Conservation (phyloP, 495 filamentous ascomycete species). For the Penicillium desertorum region DNA sequence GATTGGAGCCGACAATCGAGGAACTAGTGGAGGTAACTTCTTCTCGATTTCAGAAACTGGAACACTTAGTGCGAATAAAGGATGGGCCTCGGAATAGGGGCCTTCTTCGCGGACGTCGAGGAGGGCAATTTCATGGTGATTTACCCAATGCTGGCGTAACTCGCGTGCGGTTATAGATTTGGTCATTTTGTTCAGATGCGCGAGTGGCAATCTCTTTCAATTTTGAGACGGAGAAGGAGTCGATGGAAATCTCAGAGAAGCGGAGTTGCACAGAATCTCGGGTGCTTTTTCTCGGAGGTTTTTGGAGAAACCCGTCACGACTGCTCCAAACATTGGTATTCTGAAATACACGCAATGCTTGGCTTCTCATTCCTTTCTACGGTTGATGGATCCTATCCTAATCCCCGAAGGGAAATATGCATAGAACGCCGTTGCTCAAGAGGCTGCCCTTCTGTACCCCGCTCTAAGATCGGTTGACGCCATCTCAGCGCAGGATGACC, state of each 20-base stretch:
- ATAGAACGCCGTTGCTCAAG: too few relatives aligned
- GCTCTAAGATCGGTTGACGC: slow-evolving; percentile 22
- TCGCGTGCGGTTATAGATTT: slow-evolving; percentile 17
- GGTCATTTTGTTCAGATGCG: slow-evolving; percentile 1
- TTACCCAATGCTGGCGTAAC: slow-evolving; percentile 22
- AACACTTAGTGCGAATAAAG: slow-evolving; percentile 26
- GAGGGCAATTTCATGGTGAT: slow-evolving; percentile 21
- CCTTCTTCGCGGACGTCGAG: slow-evolving; percentile 32
- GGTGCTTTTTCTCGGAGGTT: slow-evolving; percentile 16
- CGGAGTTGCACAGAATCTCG: not conserved
- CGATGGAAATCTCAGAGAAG: not conserved
- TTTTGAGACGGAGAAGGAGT: too few relatives aligned
- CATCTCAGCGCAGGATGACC: slow-evolving; percentile 23
- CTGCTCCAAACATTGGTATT: not conserved
- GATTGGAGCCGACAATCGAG: slow-evolving; percentile 17
- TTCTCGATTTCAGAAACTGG: slow-evolving; percentile 27
- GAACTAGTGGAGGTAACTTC: slow-evolving; percentile 22
- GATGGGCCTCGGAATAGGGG: slow-evolving; percentile 25
- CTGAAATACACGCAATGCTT: too few relatives aligned
- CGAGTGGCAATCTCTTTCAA: not conserved
- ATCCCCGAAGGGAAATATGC: too few relatives aligned
- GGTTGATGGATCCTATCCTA: too few relatives aligned
- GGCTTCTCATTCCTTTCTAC: too few relatives aligned
- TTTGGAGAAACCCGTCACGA: slow-evolving; percentile 2
- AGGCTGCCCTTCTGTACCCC: slow-evolving; percentile 14